These are phyloP conservation scores for Diversispora epigaea DNA, from an alignment of 192 early-diverging fungal species.

Conservation along the genomic window DNA sequence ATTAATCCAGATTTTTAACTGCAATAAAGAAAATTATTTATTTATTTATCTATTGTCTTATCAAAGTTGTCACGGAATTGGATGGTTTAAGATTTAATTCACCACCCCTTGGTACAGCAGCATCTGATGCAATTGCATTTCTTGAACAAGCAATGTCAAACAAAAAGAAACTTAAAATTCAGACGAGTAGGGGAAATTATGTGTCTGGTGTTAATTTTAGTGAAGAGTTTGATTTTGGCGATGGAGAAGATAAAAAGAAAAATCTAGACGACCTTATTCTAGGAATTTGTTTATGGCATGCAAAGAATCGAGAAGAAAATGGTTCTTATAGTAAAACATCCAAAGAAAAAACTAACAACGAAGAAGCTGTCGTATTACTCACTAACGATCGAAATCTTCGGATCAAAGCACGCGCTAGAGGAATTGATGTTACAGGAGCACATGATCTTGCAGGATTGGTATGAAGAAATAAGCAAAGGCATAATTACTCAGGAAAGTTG, in stretches of 20 bases:
- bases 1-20: background rate
- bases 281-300: constrained; percentile 54
- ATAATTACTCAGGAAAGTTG: too few relatives aligned
- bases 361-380: constrained; percentile 41
- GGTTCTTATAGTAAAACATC: background rate
- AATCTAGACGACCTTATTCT: constrained; percentile 63
- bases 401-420: constrained; percentile 56
- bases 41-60: too few relatives aligned
- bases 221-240: constrained; percentile 39
- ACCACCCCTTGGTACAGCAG: constrained; percentile 49
- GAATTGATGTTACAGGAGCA: constrained; percentile 46
- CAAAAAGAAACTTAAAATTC: constrained; percentile 48
- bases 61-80: constrained; percentile 54
- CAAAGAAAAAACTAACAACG: background rate
- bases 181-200: constrained; percentile 58
- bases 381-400: constrained; percentile 60
- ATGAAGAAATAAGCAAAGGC: too few relatives aligned
- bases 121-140: constrained; percentile 46
- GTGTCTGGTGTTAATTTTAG: constrained; percentile 53
- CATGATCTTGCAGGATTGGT: constrained; percentile 33
- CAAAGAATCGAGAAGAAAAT: constrained; percentile 27
- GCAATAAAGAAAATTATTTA: background rate
- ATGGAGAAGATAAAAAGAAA: constrained; percentile 52
- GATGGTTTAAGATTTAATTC: constrained; percentile 55
- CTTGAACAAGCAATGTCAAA: constrained; percentile 37